These are phyloP conservation scores for Capillidium rhysosporum DNA, from an alignment of 371 early-diverging fungal species.

Conservation along the genomic window DNA sequence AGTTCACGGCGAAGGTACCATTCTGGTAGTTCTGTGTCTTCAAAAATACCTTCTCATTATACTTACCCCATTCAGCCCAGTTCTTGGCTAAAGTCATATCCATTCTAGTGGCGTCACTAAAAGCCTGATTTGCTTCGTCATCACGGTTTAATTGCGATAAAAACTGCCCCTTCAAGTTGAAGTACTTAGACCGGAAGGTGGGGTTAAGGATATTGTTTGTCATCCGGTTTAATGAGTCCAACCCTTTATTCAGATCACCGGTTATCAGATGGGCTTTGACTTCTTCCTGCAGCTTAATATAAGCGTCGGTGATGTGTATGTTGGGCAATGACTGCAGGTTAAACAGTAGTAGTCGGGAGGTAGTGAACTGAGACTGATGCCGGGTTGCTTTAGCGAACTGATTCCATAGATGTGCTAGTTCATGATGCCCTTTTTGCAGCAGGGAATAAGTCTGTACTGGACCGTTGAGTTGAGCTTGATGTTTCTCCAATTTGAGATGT, in stretches of 20 bases:
- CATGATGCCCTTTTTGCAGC: slow-evolving; percentile 96
- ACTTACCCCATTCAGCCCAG: slow-evolving; percentile 97
- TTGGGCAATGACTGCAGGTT: slow-evolving; percentile 98
- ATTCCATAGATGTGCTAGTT: slow-evolving; percentile 99
- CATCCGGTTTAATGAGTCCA: slow-evolving; percentile 97
- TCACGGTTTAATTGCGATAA: slow-evolving; percentile 64
- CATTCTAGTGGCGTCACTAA: slow-evolving; percentile 83
- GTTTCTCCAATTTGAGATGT: neutral
- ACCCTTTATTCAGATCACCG: slow-evolving; percentile 68
- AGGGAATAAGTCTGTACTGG: slow-evolving; percentile 49
- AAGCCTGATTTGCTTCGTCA: slow-evolving; percentile 84
- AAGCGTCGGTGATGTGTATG: slow-evolving; percentile 98
- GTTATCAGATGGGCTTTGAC: slow-evolving; percentile 91
- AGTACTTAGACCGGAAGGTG: slow-evolving; percentile 96
- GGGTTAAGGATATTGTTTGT: slow-evolving; percentile 88
- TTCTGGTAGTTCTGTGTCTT: slow-evolving; percentile 38
- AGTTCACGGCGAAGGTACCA: slow-evolving; percentile 81
- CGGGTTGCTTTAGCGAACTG: slow-evolving; percentile 98
- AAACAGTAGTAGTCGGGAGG: slow-evolving; percentile 79
- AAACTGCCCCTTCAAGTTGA: slow-evolving; percentile 87
- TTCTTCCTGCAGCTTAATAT: slow-evolving; percentile 93
- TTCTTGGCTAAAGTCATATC: slow-evolving; percentile 76
- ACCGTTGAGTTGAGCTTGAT: slow-evolving; percentile 16
- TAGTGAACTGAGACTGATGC: slow-evolving; percentile 83
- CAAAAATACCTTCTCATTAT: slow-evolving; percentile 69